phyloP scores from a whole-genome alignment of 495 filamentous ascomycete species.

The Melanomma pulvis-pyrius region DNA sequence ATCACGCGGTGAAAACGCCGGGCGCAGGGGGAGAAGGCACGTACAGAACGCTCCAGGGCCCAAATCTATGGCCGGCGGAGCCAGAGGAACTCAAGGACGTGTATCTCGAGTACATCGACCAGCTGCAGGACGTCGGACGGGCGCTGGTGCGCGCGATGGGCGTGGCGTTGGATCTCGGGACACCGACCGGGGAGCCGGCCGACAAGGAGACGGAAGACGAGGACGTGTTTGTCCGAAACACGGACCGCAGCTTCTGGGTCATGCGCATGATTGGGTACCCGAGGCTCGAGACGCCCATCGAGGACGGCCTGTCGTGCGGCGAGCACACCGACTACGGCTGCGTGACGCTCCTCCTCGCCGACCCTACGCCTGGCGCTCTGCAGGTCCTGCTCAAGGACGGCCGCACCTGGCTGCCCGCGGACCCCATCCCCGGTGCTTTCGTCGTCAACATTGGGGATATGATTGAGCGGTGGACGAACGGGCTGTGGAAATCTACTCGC shows the following conservation, averaged over 20 bases:
- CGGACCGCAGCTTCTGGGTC: constrained; percentile 39
- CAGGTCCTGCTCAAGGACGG: constrained; percentile 42
- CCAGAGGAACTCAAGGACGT: constrained; percentile 31
- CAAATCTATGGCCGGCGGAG: constrained; percentile 41
- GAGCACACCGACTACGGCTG: constrained; percentile 49
- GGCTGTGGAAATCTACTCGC: constrained; percentile 45
- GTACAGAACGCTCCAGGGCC: constrained; percentile 34
- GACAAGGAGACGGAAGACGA: constrained; percentile 22
- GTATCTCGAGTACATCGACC: constrained; percentile 38
- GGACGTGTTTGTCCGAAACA: constrained; percentile 36
- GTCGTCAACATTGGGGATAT: constrained; percentile 53
- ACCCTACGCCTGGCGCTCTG: constrained; percentile 43
- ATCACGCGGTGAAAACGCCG: background rate
- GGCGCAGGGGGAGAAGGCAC: constrained; percentile 11
- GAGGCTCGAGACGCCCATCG: constrained; percentile 6
- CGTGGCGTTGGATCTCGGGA: constrained; percentile 33
- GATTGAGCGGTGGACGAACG: constrained; percentile 51
- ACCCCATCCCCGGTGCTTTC: constrained; percentile 44
- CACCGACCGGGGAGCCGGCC: background rate
- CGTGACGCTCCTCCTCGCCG: constrained; percentile 46
- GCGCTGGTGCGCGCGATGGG: constrained; percentile 40
- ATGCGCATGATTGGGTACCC: constrained; percentile 44
- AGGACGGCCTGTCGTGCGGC: constrained; percentile 36
- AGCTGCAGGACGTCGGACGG: constrained; percentile 27
- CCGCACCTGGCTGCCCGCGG: constrained; percentile 44